Conservation (phyloP, 257 asterid species). For the Orobanche coerulescens region DNA sequence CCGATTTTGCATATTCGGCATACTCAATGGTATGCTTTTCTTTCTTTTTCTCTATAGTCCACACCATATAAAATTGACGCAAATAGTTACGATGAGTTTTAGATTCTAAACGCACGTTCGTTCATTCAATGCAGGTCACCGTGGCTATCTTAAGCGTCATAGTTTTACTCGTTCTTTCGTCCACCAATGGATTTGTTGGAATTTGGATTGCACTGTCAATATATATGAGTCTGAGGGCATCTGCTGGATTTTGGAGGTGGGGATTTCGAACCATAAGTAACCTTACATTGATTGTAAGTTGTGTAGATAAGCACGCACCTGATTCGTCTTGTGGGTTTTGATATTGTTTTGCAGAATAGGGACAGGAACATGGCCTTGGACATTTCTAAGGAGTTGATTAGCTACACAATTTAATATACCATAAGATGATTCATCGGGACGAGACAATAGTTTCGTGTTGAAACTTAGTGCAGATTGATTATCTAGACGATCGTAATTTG, state of each 20-base stretch:
- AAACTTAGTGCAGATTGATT: too few relatives aligned
- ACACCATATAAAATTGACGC: background rate
- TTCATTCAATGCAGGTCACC: constrained; percentile 37
- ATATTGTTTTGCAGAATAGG: constrained; percentile 50
- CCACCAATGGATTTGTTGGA: constrained; percentile 45
- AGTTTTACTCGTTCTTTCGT: constrained; percentile 43
- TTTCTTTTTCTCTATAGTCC: background rate
- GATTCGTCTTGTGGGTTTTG: background rate
- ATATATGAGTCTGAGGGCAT: constrained; percentile 56
- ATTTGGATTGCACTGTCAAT: constrained; percentile 60
- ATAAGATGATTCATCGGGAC: too few relatives aligned
- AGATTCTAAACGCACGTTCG: background rate
- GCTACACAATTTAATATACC: too few relatives aligned
- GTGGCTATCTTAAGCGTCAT: constrained; percentile 58
- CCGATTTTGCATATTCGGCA: constrained; percentile 65
- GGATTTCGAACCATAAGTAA: background rate
- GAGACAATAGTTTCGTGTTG: too few relatives aligned
- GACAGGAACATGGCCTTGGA: constrained; percentile 74
- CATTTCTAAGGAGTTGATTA: constrained; percentile 41
- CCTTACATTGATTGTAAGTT: too few relatives aligned
- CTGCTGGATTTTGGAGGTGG: constrained; percentile 72
- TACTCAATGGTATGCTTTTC: constrained; percentile 42
- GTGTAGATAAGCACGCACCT: background rate
- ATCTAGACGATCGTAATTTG: too few relatives aligned
- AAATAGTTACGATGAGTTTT: background rate